These are phyloP conservation scores for Wickerhamomyces rabaulensis DNA, from an alignment of 805 yeast genomes.

Conservation along the genomic window DNA sequence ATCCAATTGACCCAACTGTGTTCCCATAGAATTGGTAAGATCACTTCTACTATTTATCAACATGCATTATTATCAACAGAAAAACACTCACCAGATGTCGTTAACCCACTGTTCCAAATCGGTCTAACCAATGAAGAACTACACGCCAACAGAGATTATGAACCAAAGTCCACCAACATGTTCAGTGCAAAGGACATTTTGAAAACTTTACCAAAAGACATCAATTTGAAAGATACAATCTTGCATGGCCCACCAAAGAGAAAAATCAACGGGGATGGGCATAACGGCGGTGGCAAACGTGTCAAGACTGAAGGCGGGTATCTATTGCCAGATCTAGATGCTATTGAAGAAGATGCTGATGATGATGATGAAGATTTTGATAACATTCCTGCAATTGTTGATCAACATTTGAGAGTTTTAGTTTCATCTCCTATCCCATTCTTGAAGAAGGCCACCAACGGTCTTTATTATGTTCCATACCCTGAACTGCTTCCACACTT, in stretches of 20 bases:
- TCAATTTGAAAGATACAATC: slow-evolving; percentile 43
- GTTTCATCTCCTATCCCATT: slow-evolving; percentile 54
- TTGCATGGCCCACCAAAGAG: slow-evolving; percentile 35
- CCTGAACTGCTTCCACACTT: slow-evolving; percentile 41
- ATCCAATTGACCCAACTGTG: slow-evolving; percentile 58
- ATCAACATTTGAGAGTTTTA: slow-evolving; percentile 66
- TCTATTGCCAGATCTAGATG: slow-evolving; percentile 16
- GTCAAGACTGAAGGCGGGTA: slow-evolving; percentile 37
- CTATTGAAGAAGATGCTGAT: slow-evolving; percentile 19
- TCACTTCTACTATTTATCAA: slow-evolving; percentile 61
- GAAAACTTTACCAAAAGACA: slow-evolving; percentile 32
- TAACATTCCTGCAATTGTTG: slow-evolving; percentile 34
- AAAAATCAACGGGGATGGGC: slow-evolving; percentile 18
- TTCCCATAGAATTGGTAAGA: slow-evolving; percentile 61
- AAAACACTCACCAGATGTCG: slow-evolving; percentile 39
- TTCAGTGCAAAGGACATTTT: slow-evolving; percentile 41
- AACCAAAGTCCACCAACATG: slow-evolving; percentile 26
- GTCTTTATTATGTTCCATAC: slow-evolving; percentile 59
- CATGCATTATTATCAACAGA: slow-evolving; percentile 56
- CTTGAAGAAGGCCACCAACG: slow-evolving; percentile 51
- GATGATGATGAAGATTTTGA: slow-evolving; percentile 26
- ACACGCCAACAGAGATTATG: slow-evolving; percentile 24
- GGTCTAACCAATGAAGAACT: slow-evolving; percentile 47
- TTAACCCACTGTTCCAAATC: slow-evolving; percentile 37
- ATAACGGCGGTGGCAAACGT: slow-evolving; percentile 27